These are phyloP conservation scores for Grammothele lineata DNA, from an alignment of 768 basidiomycete species.

Conservation along the genomic window DNA sequence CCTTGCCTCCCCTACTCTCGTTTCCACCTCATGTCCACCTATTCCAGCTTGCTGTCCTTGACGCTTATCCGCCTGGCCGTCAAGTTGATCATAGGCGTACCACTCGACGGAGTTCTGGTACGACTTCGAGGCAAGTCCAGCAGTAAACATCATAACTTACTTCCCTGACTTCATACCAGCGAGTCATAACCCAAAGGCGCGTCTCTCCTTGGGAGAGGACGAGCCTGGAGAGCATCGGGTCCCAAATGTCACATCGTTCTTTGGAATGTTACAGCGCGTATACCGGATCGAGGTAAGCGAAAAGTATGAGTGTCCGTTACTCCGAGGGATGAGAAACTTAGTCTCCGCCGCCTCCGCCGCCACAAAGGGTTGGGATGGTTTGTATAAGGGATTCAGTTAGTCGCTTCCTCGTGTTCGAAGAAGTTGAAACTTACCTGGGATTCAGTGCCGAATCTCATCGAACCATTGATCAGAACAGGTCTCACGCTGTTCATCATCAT, in stretches of 20 bases:
- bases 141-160: neutral
- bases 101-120: slow-evolving; percentile 55
- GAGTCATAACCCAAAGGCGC: slow-evolving; percentile 82
- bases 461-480: slow-evolving; percentile 42
- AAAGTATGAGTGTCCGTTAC: no score
- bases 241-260: slow-evolving; percentile 72
- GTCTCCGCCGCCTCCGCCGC: no score
- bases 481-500: slow-evolving; percentile 65
- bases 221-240: slow-evolving; percentile 67
- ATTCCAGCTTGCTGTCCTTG: no score
- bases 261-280: slow-evolving; percentile 72
- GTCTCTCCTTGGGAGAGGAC: slow-evolving; percentile 75
- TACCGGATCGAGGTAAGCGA: slow-evolving; percentile 70
- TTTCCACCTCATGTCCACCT: no score
- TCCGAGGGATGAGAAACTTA: no score
- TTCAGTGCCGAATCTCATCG: no score
- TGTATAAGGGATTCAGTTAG: slow-evolving; percentile 78
- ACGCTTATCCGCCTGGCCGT: no score
- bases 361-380: slow-evolving; percentile 62
- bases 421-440: slow-evolving; percentile 23
- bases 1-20: no score
- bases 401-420: neutral
- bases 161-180: slow-evolving; percentile 2
- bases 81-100: no score
- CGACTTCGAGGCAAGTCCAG: slow-evolving; percentile 62